phyloP scores from a whole-genome alignment of 805 yeast species.

The Candida andamanensis region DNA sequence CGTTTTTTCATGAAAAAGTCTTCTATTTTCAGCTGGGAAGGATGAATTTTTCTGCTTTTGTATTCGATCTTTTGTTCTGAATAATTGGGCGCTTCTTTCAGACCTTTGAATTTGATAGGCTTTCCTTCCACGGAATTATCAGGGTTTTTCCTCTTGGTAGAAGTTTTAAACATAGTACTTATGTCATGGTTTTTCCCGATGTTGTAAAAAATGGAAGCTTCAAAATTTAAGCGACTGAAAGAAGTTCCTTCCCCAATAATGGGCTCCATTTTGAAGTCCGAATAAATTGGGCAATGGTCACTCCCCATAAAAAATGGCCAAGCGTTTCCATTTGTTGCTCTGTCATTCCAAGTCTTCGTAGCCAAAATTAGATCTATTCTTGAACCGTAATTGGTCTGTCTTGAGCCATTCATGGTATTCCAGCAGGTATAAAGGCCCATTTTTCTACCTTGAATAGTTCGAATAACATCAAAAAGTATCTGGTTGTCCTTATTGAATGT shows the following conservation, averaged over 20 bases:
- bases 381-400: slow-evolving; percentile 84
- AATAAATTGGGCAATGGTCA: slow-evolving; percentile 88
- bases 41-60: slow-evolving; percentile 14
- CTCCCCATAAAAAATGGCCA: slow-evolving; percentile 75
- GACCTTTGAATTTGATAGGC: too few species aligned
- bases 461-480: slow-evolving; percentile 49
- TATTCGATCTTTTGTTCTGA: too few species aligned
- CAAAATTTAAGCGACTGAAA: slow-evolving; percentile 38
- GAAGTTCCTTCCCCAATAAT: slow-evolving; percentile 1
- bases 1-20: too few species aligned
- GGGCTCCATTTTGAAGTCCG: slow-evolving; percentile 47
- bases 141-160: slow-evolving; percentile 8
- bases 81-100: too few species aligned
- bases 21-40: too few species aligned
- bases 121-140: too few species aligned
- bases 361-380: slow-evolving; percentile 72
- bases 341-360: slow-evolving; percentile 26
- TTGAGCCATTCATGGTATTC: slow-evolving; percentile 72
- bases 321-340: slow-evolving; percentile 45
- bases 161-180: slow-evolving; percentile 21
- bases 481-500: slow-evolving; percentile 15
- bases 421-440: slow-evolving; percentile 82
- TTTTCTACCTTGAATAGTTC: slow-evolving; percentile 52
- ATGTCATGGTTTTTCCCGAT: slow-evolving; percentile 30
- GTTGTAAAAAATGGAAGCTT: slow-evolving; percentile 48